Base-by-base conservation (phyloP, 148 eudicot genomes). In the Gaultheria prostrata region DNA sequence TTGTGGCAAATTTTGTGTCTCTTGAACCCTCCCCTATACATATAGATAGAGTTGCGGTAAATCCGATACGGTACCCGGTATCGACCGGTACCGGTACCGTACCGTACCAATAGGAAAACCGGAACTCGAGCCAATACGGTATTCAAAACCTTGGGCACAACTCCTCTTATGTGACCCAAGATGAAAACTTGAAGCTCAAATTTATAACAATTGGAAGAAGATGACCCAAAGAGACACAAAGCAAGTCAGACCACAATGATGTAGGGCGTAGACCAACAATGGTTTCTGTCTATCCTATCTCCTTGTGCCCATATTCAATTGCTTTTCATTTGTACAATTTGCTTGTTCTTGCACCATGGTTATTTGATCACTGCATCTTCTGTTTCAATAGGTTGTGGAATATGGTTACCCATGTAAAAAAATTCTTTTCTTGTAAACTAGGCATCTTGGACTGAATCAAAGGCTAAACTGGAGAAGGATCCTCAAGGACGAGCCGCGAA, bases 381-480 rank as follows among this genome's bases (percentile, higher is more conserved):
- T 17, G 43, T 65, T 59, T 33, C 46, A 61, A 15, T 21, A 35
- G 57, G 39, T 69, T 69, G 49, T 24, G 53, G 81, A 11, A 53
- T 51, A n/a, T 56, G 35, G 18, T 85, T 26, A 30, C 53, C 18
- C 0, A 1, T 35, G 54, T 65, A 39, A 15, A 45, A 71, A 77
- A 74, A 13, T 24, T 26, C 35, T 82, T 75, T n/a, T 21, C 35
- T 61, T 59, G n/a, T 84, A 24, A 46, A 83, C 82, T 78, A 97
- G 99, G 98, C 93, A 48, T 95, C 98, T 30, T 97, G 99, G 99
- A 92, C 92, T 8, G 98, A 97, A 78, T 93, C 98, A 77, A 97
- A 91, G 85, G 84, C 93, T 46, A 97, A 93, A 85, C 88, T 97
- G 84, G 96, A 93, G 87, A 95, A 93, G 93, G 99, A 97, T 89